These are phyloP conservation scores for Arthrobotrys megalospora DNA, from an alignment of 2,329 filamentous ascomycete species.

Conservation along the genomic window DNA sequence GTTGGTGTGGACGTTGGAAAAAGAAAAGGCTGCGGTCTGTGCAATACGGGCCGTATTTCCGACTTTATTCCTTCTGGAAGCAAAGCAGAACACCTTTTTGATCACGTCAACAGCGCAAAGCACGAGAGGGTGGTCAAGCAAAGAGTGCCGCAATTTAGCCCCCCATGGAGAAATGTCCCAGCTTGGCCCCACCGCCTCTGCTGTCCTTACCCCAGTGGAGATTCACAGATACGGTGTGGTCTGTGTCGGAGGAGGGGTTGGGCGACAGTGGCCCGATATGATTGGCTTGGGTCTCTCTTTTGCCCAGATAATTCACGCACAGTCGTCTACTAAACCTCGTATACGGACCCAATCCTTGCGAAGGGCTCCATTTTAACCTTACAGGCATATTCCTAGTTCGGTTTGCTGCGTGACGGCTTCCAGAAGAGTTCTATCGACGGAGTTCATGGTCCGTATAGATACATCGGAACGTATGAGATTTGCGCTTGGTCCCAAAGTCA, in stretches of 20 bases:
- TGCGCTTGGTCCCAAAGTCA: constrained; percentile 38
- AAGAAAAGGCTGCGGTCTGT: constrained; percentile 36
- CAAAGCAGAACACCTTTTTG: constrained; percentile 41
- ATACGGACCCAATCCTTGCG: constrained; percentile 59
- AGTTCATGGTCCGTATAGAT: constrained; percentile 26
- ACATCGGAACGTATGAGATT: constrained; percentile 19
- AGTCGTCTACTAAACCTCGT: constrained; percentile 42
- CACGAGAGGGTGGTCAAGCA: constrained; percentile 11
- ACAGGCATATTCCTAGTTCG: constrained; percentile 50
- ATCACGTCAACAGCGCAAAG: constrained; percentile 46
- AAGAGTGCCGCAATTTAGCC: constrained; percentile 55
- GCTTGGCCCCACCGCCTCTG: constrained; percentile 34
- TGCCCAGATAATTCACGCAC: constrained; percentile 44
- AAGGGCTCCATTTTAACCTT: constrained; percentile 43
- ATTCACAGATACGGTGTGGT: constrained; percentile 35
- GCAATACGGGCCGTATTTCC: constrained; percentile 56
- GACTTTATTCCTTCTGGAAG: constrained; percentile 51
- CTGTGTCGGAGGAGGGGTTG: constrained; percentile 37
- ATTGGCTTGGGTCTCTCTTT: constrained; percentile 36
- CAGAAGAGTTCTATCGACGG: constrained; percentile 45
- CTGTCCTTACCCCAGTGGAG: constrained; percentile 28
- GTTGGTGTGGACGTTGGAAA: constrained; percentile 38
- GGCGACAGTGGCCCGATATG: constrained; percentile 25
- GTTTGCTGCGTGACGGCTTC: constrained; percentile 42
- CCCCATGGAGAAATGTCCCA: constrained; percentile 51